A percentile compares a stretch with the other conserved stretches of the same genome.
Evolutionary conservation across 129 eudicot species (phyloP).

Genomic region (Helianthus annuus): HanXRQr2.0-SUNRISE NC_035441.2:169099787-169100286

Average conservation of each 20-base stretch:
- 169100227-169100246: neutral
- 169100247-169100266: conserved; percentile 31
- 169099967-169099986: conserved; percentile 31
- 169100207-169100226: neutral
- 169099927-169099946: conserved; percentile 26
- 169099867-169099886: conserved; percentile 27
- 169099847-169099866: conserved; percentile 30
- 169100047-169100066: conserved; percentile 27
- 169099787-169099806: conserved; percentile 2
- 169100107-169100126: conserved; percentile 19
- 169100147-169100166: conserved; percentile 20
- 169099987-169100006: conserved; percentile 27
- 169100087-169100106: conserved; percentile 39
- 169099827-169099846: conserved; percentile 45
- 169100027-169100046: conserved; percentile 32
- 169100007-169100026: conserved; percentile 21
- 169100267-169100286: conserved; percentile 6
- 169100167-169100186: conserved; percentile 24
- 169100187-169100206: conserved; percentile 22
- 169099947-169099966: conserved; percentile 28
- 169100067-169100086: conserved; percentile 32
- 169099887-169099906: conserved; percentile 31
- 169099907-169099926: conserved; percentile 41
- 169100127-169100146: conserved; percentile 16
- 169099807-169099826: conserved; percentile 36